Evolutionary conservation across 495 filamentous ascomycete genomes (phyloP).

Genomic region (Penicillium diatomitis): DNA sequence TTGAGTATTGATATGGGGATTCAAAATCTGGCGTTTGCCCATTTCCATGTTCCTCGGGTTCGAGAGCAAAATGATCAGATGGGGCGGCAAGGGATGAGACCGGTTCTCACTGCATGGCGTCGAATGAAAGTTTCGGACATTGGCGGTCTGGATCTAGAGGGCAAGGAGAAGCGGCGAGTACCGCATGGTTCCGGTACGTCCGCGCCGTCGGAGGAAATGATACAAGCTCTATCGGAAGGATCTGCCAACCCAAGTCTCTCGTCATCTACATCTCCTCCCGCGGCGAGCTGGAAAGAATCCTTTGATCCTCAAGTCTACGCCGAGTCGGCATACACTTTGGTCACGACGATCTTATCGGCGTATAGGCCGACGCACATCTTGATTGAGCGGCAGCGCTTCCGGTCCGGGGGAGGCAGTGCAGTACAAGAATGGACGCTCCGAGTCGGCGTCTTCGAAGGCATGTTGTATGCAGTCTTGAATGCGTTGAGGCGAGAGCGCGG

Average conservation of each 20-base stretch:
- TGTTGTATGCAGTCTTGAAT: slow-evolving; percentile 71
- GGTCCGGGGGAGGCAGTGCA: slow-evolving; percentile 50
- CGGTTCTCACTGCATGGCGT: slow-evolving; percentile 28
- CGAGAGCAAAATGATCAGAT: not conserved
- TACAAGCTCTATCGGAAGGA: no score
- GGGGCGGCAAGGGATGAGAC: not conserved
- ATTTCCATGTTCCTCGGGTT: slow-evolving; percentile 18
- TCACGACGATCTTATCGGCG: slow-evolving; percentile 39
- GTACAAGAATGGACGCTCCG: slow-evolving; percentile 85
- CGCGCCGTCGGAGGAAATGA: no score
- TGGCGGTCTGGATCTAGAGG: slow-evolving; percentile 3
- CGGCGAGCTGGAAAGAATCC: slow-evolving; percentile 20
- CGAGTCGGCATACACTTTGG: slow-evolving; percentile 49
- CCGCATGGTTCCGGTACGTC: no score
- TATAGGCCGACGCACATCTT: slow-evolving; percentile 62
- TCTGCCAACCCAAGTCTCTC: no score
- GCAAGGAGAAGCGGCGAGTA: not conserved
- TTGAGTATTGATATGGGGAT: slow-evolving; percentile 86
- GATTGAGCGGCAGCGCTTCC: slow-evolving; percentile 85
- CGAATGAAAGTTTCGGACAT: slow-evolving; percentile 23
- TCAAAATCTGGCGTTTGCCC: slow-evolving; percentile 65
- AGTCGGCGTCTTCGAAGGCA: slow-evolving; percentile 83
- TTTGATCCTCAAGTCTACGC: slow-evolving; percentile 54
- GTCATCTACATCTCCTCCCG: not conserved
- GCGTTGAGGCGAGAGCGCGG: slow-evolving; percentile 39